These are phyloP conservation scores for Pelagomonas calceolata DNA, from an alignment of 108 stramenopile species.

Conservation along the genomic window DNA sequence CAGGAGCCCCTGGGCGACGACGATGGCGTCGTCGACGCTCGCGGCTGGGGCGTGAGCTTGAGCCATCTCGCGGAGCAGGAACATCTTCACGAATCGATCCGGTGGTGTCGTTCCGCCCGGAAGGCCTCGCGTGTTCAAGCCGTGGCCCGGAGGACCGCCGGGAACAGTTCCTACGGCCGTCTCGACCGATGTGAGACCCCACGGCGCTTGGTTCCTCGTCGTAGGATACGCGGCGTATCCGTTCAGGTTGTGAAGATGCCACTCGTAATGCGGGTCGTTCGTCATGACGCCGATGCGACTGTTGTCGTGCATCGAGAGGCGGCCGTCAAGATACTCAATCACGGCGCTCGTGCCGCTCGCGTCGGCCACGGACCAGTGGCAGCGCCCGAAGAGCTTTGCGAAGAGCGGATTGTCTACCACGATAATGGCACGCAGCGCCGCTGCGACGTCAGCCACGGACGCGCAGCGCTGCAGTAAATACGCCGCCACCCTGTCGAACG, in stretches of 20 bases:
- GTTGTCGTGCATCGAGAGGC: constrained; percentile 11
- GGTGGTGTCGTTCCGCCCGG: constrained; percentile 7
- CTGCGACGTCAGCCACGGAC: neutral
- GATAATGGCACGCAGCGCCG: neutral
- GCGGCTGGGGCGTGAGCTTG: neutral
- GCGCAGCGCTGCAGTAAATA: neutral
- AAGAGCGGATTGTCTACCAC: constrained; percentile 6
- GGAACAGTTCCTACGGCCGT: neutral
- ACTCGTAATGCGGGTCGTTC: constrained; percentile 15
- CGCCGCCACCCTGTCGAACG: constrained; percentile 3
- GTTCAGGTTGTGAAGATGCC: constrained; percentile 17
- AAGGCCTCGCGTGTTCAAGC: constrained; percentile 6
- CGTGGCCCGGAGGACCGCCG: neutral
- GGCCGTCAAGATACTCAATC: constrained; percentile 11
- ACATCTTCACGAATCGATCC: constrained; percentile 11
- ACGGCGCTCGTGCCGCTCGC: neutral
- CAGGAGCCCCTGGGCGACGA: constrained; percentile 5
- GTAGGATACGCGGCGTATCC: neutral
- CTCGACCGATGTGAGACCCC: neutral
- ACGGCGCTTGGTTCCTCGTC: neutral
- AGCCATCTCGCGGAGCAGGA: constrained; percentile 10
- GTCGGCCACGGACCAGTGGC: constrained; percentile 9
- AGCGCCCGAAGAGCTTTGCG: neutral
- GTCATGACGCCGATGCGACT: constrained; percentile 9
- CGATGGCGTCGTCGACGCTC: neutral